Evolutionary conservation across 306 rosid genomes (phyloP), one percentile per base, ranked within the genome.

Genomic region (Chamaecrista fasciculata): DNA sequence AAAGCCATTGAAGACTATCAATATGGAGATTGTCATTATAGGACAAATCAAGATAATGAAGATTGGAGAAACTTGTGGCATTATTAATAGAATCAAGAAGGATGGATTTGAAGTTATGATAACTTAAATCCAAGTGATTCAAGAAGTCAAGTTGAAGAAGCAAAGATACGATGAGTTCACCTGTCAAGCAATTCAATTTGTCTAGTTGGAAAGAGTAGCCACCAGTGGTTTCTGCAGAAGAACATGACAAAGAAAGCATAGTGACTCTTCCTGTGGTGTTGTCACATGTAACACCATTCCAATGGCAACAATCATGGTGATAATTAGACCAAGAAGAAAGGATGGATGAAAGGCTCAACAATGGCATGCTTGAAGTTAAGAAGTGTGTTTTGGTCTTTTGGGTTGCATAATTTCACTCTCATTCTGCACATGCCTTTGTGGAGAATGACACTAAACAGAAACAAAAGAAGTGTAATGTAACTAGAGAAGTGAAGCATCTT

Each of bases 281-380:
- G 43, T 12, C 10, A 37, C 43, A 37, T 8, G 8, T 15, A 10
- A 56, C 67, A 11, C 75, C 66, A 1, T 0, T 11, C 74, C 66
- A 70, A 1, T 56, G 6, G 14, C 75, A 57, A 20, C 76, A 71
- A 33, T 59, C 60, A 43, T 4, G 11, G 8, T 20, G 0, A 1
- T 20, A 4, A n/a, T n/a, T n/a, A 12, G 31, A 58, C 75, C 75
- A 70, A 11, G 47, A 19, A 8, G 75, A 70, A 14, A 70, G 67
- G 4, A 43, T 0, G 2, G 47, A 33, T 16, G 58, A n/a, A 57
- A 5, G 75, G 67, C 43, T 70, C 75, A 6, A 0, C 11, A 6
- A 70, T 15, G 20, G 58, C 57, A 6, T 44, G 29, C 19, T 70
- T 70, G 7, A 70, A 70, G 47, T 8, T 24, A 0, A 57, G 67